Percentiles rank a stretch among this genome's conserved stretches.
Conservation (phyloP, 306 rosid genomes). For the Senna siamea region DNA sequence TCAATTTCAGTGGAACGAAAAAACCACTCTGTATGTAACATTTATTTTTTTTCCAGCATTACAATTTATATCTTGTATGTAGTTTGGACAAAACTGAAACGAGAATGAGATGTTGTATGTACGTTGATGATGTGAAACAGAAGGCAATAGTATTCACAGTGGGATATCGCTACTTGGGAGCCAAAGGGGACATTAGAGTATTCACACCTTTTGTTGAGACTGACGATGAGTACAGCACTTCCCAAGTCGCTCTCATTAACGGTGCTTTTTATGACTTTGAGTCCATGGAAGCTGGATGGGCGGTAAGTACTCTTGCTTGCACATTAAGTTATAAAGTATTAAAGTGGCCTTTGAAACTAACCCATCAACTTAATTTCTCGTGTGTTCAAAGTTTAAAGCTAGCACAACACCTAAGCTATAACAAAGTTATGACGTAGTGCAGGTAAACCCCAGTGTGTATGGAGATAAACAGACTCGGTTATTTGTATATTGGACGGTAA, state of each 20-base stretch:
- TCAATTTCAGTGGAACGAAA: slow-evolving; percentile 19
- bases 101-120: no score
- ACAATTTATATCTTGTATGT: no score
- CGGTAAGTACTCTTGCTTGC: slow-evolving; percentile 42
- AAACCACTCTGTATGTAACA: slow-evolving; percentile 62
- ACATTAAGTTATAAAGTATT: slow-evolving; percentile 18
- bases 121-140: slow-evolving; percentile 46
- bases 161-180: slow-evolving; percentile 65
- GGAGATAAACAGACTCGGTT: slow-evolving; percentile 69
- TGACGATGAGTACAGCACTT: slow-evolving; percentile 61
- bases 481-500: slow-evolving; percentile 71
- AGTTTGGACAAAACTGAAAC: background rate
- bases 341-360: slow-evolving; percentile 7
- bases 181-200: slow-evolving; percentile 57
- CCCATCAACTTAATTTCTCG: slow-evolving; percentile 8
- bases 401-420: background rate
- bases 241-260: slow-evolving; percentile 58
- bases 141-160: slow-evolving; percentile 46
- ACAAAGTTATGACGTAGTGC: no score
- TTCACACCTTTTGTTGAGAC: slow-evolving; percentile 59
- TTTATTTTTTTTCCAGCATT: no score
- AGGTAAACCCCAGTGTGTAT: slow-evolving; percentile 70
- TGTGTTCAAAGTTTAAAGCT: slow-evolving; percentile 5
- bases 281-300: slow-evolving; percentile 71
- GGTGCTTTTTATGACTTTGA: slow-evolving; percentile 56